These are phyloP conservation scores for Gracilariopsis chorda DNA, from an alignment of 23 red algal genomes.

Conservation along the genomic window DNA sequence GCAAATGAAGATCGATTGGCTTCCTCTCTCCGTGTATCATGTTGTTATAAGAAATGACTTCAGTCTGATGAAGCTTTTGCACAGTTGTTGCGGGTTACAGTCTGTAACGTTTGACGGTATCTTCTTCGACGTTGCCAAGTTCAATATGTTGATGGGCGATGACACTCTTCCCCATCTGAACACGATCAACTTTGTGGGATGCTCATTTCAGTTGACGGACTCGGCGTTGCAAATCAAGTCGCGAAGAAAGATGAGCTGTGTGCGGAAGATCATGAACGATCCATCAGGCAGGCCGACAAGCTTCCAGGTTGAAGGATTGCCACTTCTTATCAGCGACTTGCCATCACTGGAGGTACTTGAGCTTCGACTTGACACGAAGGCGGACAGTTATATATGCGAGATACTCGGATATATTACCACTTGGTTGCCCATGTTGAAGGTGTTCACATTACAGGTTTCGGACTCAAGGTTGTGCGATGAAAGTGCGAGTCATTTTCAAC, in stretches of 20 bases:
- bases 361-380: neutral
- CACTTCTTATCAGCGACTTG: neutral
- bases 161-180: neutral
- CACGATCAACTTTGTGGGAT: neutral
- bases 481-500: neutral
- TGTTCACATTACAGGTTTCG: neutral
- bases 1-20: neutral
- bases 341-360: neutral
- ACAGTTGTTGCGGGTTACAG: neutral
- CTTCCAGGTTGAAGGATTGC: conserved; percentile 1
- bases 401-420: neutral
- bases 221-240: neutral
- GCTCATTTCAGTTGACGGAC: neutral
- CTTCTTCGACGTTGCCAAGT: neutral
- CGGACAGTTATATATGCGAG: neutral
- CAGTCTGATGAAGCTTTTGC: neutral
- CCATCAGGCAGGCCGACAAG: neutral
- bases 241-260: neutral
- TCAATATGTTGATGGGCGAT: neutral
- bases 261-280: neutral
- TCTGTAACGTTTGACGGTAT: neutral
- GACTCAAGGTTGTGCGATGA: neutral
- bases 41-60: neutral
- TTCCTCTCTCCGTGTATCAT: neutral
- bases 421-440: neutral